A percentile compares a stretch with the other conserved stretches of the same genome.
phyloP scores from a whole-genome alignment of 257 asterid genomes.

The Fraxinus quadrangulata region DNA sequence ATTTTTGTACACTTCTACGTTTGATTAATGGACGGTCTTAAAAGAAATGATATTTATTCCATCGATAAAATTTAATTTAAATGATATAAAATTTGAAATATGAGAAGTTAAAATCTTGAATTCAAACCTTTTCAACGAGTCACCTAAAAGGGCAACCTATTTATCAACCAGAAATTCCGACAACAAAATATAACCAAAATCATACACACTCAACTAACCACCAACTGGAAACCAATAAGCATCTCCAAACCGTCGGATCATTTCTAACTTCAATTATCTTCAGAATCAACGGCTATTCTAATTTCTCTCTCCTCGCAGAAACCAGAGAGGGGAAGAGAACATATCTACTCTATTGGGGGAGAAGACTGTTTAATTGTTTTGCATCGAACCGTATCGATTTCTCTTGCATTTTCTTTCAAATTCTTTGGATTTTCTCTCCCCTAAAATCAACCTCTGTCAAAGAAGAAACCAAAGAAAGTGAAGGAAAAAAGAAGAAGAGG shows the following conservation, averaged over 20 bases:
- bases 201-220: constrained; percentile 6
- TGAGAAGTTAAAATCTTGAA: neutral
- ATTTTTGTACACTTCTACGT: too few species aligned
- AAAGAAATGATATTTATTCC: too few species aligned
- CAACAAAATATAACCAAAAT: neutral
- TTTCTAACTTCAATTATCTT: constrained; percentile 33
- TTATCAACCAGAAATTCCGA: constrained; percentile 25
- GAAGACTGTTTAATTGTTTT: constrained; percentile 29
- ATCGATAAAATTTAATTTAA: too few species aligned
- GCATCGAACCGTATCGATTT: constrained; percentile 32
- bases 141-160: too few species aligned
- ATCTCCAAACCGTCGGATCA: constrained; percentile 47
- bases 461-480: constrained; percentile 49
- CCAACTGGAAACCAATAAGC: neutral
- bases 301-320: constrained; percentile 48
- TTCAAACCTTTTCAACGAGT: too few species aligned
- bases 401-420: constrained; percentile 44
- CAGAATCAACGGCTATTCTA: constrained; percentile 50
- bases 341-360: constrained; percentile 37
- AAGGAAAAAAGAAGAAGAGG: constrained; percentile 32
- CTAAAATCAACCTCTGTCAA: constrained; percentile 9
- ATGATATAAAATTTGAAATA: neutral
- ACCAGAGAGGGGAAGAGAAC: constrained; percentile 25
- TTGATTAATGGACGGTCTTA: too few species aligned
- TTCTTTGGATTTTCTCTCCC: constrained; percentile 50